Evolutionary conservation across 768 basidiomycete species (phyloP).

Genomic region (Holtermannia corniformis): DNA sequence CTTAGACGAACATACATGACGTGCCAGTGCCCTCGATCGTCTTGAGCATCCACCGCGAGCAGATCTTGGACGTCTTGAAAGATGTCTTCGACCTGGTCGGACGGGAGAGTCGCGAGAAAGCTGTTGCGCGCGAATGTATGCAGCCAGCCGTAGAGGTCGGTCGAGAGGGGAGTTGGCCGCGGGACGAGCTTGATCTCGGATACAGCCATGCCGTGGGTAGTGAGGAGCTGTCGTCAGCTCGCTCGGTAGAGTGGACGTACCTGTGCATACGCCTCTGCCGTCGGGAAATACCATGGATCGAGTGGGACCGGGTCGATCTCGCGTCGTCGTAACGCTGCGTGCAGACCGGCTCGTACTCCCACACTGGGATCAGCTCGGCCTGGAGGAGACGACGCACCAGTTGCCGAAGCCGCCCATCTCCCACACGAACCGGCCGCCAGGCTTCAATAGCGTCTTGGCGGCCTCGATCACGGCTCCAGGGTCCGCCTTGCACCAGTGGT

Average conservation of each 20-base stretch:
- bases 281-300: constrained; percentile 84
- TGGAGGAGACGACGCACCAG: constrained; percentile 44
- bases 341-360: constrained; percentile 54
- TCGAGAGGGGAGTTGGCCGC: constrained; percentile 39
- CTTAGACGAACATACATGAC: constrained; percentile 66
- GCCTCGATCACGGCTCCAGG: constrained; percentile 58
- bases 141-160: constrained; percentile 52
- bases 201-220: constrained; percentile 12
- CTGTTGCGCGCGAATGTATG: constrained; percentile 55
- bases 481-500: constrained; percentile 78
- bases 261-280: constrained; percentile 55
- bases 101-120: constrained; percentile 51
- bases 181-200: constrained; percentile 29
- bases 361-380: constrained; percentile 14
- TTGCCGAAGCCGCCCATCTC: constrained; percentile 75
- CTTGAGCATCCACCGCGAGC: constrained; percentile 5
- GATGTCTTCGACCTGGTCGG: constrained; percentile 52
- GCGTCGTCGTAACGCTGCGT: constrained; percentile 48
- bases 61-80: constrained; percentile 53
- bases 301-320: constrained; percentile 53
- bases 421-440: constrained; percentile 60
- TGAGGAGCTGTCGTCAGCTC: constrained; percentile 43
- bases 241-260: constrained; percentile 50
- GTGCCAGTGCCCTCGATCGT: constrained; percentile 45
- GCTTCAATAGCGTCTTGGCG: constrained; percentile 55